Base-by-base conservation (phyloP, 2,329 filamentous ascomycete genomes). In the Xylariaceae sp. region DNA sequence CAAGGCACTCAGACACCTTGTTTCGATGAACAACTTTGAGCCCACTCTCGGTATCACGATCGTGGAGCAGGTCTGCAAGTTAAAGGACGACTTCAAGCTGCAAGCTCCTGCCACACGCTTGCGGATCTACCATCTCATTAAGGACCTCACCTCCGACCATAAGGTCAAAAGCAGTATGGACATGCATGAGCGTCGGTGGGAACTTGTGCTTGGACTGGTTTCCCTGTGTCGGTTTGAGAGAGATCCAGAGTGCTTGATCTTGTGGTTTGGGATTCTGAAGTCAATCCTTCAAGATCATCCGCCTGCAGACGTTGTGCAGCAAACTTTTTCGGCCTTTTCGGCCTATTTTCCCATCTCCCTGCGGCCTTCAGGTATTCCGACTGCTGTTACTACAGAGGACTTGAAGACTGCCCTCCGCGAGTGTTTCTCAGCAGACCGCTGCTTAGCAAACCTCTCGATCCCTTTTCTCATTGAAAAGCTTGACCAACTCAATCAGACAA, bases 311-410 rank as follows among this genome's bases (percentile, higher is more conserved):
- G 72, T 82, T 1, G 73, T 77, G 7, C 76, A 78, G 37, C 77
- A 80, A 57, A 74, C 82, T 1, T 85, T 84, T 68, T 78, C 77
- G 57, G 72, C 77, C 0, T 84, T 83, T 70, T 84, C 83, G 11
- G 80, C 80, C 35, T 86, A 85, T 68, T 86, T 84, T 62, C 83
- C 83, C 13, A 85, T 86, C 57, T 83, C 82, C 0, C 71, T 86
- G 49, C 76, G 82, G 34, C 76, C 77, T 57, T 78, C 82, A 0
- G 77, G 79, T 23, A 78, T 78, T 4, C 73, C 77, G 0, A 74
- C 75, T 39, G 76, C 77, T 4, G 77, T 85, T 45, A 85, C 82
- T 0, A 80, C 82, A 4, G 81, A 84, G 42, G 77, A 83, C 52
- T 72, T 86, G 34, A 86, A 86, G 68, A 64, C 73, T 2, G 76